Base-by-base conservation (phyloP, 352 stramenopile species). In the Blastocystis sp. region DNA sequence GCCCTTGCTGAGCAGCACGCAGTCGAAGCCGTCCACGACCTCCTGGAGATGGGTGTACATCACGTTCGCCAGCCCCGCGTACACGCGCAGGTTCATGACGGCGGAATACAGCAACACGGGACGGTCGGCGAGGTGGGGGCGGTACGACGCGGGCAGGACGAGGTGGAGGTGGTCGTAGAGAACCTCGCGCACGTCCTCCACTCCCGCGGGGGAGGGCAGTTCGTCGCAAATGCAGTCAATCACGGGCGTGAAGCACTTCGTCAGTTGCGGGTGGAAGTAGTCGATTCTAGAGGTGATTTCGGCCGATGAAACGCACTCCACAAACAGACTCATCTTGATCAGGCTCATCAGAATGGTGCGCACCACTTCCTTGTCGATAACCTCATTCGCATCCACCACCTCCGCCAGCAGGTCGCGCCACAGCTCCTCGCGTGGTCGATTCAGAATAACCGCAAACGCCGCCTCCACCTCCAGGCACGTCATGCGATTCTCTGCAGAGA, bases 371-470 rank as follows among this genome's bases (percentile, higher is more conserved):
- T 55, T 55, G 6, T 55, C 1, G 4, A 50, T 10, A 2, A 51
- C 19, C 6, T 67, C 1, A 50, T 67, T 29, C 10, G 21, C 9
- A 24, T 1, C 13, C 12, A 13, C 45, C n/a, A 85, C 24, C 24
- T 26, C 19, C 4, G n/a, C 6, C 51, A 67, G 29, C 16, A 85
- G 55, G 0, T 33, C 51, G 39, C 66, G 67, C 74, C 74, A 85
- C 6, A 85, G 31, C 41, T 66, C 74, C 2, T 62, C 51, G 19
- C 74, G 74, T n/a, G 45, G 26, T 29, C 55, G 41, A n/a, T 69
- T 63, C 45, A 85, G 74, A 45, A 85, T 66, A 16, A 85, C 45
- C 21, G 3, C 41, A 26, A 85, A 85, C n/a, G 74, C 45, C 26
- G 50, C 41, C 26, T 69, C 19, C 13, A 85, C 60, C 19, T 37